Conservation (phyloP, 768 basidiomycete species). For the Suillus clintonianus region DNA sequence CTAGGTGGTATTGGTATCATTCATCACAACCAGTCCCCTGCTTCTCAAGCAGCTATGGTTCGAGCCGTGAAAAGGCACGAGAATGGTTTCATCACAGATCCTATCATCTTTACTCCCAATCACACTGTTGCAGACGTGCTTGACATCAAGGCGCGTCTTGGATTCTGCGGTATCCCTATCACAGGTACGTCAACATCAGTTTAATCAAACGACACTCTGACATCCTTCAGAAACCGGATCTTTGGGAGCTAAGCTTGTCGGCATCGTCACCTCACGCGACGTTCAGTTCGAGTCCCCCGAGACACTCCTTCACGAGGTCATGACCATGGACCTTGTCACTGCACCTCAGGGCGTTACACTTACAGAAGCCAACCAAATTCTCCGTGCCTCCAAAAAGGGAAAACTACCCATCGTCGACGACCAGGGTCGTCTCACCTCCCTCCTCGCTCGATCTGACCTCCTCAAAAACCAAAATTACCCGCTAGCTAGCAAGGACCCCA, state of each 20-base stretch:
- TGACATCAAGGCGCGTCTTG: conserved; percentile 87
- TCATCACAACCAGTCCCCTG: conserved; percentile 89
- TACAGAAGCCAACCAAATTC: conserved; percentile 87
- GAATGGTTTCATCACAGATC: conserved; percentile 97
- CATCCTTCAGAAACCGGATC: conserved; percentile 70
- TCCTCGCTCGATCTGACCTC: conserved; percentile 94
- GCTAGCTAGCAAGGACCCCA: conserved; percentile 86
- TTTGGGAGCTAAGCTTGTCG: conserved; percentile 89
- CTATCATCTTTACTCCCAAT: conserved; percentile 80
- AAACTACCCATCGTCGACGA: conserved; percentile 86
- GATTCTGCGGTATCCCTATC: conserved; percentile 96
- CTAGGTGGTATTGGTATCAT: conserved; percentile 97
- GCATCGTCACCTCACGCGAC: conserved; percentile 95
- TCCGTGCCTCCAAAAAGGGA: conserved; percentile 96
- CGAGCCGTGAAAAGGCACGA: conserved; percentile 97
- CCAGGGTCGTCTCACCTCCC: conserved; percentile 66
- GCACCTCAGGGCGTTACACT: conserved; percentile 89
- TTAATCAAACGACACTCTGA: no score
- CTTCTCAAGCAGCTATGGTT: conserved; percentile 94
- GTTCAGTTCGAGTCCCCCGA: conserved; percentile 83
- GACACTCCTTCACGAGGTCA: conserved; percentile 71
- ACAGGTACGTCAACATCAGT: conserved; percentile 65
- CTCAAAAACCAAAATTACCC: conserved; percentile 98
- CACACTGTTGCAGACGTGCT: conserved; percentile 86
- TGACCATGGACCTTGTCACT: conserved; percentile 88